A percentile compares a stretch with the other conserved stretches of the same genome.
These are phyloP conservation scores for Corynespora cassiicola DNA, from an alignment of 2,329 filamentous ascomycete genomes.

Conservation along the genomic window DNA sequence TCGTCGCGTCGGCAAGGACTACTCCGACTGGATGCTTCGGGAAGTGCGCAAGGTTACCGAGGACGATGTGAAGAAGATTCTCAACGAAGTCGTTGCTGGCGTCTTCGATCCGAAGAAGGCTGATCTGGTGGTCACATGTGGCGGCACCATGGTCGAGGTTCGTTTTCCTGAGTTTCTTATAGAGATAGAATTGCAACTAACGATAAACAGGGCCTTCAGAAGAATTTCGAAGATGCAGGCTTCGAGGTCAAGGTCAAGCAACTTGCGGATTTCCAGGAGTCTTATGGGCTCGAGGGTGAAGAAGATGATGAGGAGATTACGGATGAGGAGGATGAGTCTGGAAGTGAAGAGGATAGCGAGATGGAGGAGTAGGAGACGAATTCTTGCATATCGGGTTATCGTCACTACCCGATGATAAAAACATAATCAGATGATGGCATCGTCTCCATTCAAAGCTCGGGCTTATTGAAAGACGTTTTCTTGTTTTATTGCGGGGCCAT, in stretches of 20 bases:
- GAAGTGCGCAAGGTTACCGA: slow-evolving; percentile 77
- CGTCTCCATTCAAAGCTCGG: too few relatives aligned
- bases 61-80: slow-evolving; percentile 76
- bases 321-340: slow-evolving; percentile 64
- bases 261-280: slow-evolving; percentile 83
- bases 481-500: too few relatives aligned
- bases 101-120: slow-evolving; percentile 81
- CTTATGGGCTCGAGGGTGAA: slow-evolving; percentile 78
- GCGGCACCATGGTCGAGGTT: slow-evolving; percentile 84
- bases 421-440: too few relatives aligned
- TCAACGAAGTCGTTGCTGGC: slow-evolving; percentile 77
- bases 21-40: slow-evolving; percentile 77
- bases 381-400: neutral
- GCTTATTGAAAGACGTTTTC: too few relatives aligned
- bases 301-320: slow-evolving; percentile 66
- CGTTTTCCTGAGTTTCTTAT: slow-evolving; percentile 40
- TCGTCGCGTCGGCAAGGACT: slow-evolving; percentile 75
- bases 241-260: slow-evolving; percentile 80
- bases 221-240: slow-evolving; percentile 74
- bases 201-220: slow-evolving; percentile 69
- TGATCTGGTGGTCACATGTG: slow-evolving; percentile 88
- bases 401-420: neutral
- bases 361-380: slow-evolving; percentile 28
- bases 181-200: slow-evolving; percentile 11
- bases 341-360: slow-evolving; percentile 44